Base-by-base conservation (phyloP, 1,284 basidiomycete genomes). In the Rugiboletus extremiorientalis region DNA sequence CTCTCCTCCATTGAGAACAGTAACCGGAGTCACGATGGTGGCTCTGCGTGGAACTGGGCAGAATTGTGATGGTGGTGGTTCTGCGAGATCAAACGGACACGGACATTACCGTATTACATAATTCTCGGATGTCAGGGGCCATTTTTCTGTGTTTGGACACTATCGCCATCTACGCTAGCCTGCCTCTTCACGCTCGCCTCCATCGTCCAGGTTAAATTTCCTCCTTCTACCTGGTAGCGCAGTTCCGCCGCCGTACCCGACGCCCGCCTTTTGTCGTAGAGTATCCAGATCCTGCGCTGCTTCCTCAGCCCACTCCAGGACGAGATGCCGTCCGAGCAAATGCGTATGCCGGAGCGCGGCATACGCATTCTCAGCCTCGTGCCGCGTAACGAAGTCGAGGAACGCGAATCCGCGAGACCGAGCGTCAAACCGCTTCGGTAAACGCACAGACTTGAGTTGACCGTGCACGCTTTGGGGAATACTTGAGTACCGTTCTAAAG, bases 321-420 rank as follows among this genome's bases (percentile, higher is more conserved):
- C 93, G 33, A 99, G 76, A 81, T 99, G 96, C 31, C 97, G 78
- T 6, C 96, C 96, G 11, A 99, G 85, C 66, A 99, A 86, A 79
- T 99, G 97, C 0, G 95, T 98, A 75, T 98, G 94, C 63, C 86
- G 84, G 41, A 99, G 82, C 6, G 92, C 85, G 23, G 84, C 83
- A 73, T 89, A 93, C 0, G 92, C 94, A 45, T 88, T 88, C 73
- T 92, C 87, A 4, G 94, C 95, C 68, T 98, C 94, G 53, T 87
- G 86, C 16, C 91, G 83, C 4, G 92, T 88, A 27, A 90, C 82
- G 69, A 96, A 97, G 65, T 99, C 96, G 63, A 98, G 81, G 78
- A 99, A 99, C 2, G 93, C 96, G 71, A 98, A 99, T 12, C 96
- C 96, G 31, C 96, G 86, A 2, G 91, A 86, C 33, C 89, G 84